These are phyloP conservation scores for Trametopsis cervina DNA, from an alignment of 768 basidiomycete genomes.

Conservation along the genomic window DNA sequence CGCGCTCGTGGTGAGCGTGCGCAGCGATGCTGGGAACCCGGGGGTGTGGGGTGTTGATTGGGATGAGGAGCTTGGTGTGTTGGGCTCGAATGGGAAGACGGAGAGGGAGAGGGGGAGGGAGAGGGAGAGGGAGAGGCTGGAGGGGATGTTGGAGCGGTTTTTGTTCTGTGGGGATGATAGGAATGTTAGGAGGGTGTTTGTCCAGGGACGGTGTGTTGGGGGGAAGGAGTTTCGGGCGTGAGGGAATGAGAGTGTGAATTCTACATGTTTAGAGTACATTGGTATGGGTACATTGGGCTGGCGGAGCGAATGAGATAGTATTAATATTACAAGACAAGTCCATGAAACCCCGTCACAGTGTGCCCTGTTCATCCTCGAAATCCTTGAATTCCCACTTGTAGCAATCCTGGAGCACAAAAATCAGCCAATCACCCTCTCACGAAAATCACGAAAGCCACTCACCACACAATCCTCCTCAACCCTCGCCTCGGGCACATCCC, in stretches of 20 bases:
- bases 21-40: conserved; percentile 45
- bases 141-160: conserved; percentile 71
- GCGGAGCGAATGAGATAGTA: neutral
- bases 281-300: neutral
- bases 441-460: conserved; percentile 16
- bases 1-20: conserved; percentile 67
- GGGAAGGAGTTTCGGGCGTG: conserved; percentile 38
- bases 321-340: neutral
- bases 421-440: conserved; percentile 20
- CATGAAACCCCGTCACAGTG: too few relatives aligned
- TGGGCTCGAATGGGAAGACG: conserved; percentile 9
- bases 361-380: conserved; percentile 31
- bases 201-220: conserved; percentile 74
- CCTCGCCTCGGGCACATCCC: conserved; percentile 51
- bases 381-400: conserved; percentile 69
- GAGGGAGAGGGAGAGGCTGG: conserved; percentile 32
- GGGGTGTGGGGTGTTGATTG: conserved; percentile 46
- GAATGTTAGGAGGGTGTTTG: conserved; percentile 77
- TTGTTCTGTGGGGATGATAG: conserved; percentile 83
- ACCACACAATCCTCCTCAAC: conserved; percentile 62
- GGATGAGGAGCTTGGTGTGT: conserved; percentile 21
- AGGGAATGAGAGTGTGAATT: neutral
- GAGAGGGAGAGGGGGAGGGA: conserved; percentile 20
- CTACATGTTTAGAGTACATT: neutral
- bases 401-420: conserved; percentile 47